Base-by-base conservation (phyloP, 441 rosid genomes). In the Melastoma candidum region DNA sequence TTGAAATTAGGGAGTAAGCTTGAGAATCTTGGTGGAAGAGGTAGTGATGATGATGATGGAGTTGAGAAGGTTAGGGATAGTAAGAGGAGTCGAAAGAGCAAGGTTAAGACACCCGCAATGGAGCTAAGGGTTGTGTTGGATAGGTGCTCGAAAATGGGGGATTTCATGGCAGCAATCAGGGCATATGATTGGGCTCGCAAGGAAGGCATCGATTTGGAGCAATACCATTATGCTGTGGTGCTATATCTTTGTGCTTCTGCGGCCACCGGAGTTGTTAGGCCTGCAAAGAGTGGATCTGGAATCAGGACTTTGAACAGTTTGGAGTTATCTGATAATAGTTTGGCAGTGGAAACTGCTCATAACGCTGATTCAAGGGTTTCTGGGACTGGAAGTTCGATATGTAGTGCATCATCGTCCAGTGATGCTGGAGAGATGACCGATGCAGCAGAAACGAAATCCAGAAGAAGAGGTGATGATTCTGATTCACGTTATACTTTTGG, bases 221-320 rank as follows among this genome's bases (percentile, higher is more conserved):
- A 79, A 55, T 77, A 79, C 59, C 82, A 79, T 65, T 81, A 79
- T 57, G 57, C 74, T 44, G 82, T 81, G 17, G 54, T 81, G 53
- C 50, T 81, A 66, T 79, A 84, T 73, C 79, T 81, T 26, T 81
- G 85, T 61, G 75, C 92, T 51, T 84, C 87, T 70, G 85, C 85
- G 17, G 87, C 92, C 52, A 65, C 68, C 9, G 92, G 87, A 44
- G 61, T 75, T 66, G 74, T 81, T 64, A 74, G 66, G 57, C 85
- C 80, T 48, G 87, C 85, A 44, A 84, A 84, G 69, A 81, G 92
- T 49, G 83, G 87, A 54, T 70, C 62, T 10, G 50, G 66, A 12
- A 36, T 12, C 58, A 74, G 82, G 54, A 39, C 64, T 49, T 57
- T 56, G 46, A 70, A 55, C 58, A 49, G 61, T 2, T 47, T 61